Evolutionary conservation across 306 rosid genomes (phyloP).

Genomic region (Prunus dulcis): DNA sequence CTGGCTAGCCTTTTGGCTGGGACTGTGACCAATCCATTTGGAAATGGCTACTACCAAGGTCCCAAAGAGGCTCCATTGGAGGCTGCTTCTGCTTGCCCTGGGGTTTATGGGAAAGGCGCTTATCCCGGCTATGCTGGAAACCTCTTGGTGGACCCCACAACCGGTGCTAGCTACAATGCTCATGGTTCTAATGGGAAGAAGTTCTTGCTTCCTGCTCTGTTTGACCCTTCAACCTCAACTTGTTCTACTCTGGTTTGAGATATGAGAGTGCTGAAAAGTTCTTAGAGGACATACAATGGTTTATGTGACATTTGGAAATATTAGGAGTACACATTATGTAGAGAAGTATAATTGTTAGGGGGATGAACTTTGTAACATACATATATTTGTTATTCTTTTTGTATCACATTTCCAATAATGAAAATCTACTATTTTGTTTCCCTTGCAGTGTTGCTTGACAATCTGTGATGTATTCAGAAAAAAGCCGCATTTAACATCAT

Average conservation of each 20-base stretch:
- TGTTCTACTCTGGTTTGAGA: slow-evolving; percentile 47
- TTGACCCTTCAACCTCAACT: slow-evolving; percentile 46
- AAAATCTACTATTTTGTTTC: too few relatives aligned
- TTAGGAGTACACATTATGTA: neutral
- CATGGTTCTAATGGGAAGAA: slow-evolving; percentile 47
- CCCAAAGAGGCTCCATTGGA: slow-evolving; percentile 65
- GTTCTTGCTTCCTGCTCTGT: slow-evolving; percentile 54
- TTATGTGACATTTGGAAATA: too few relatives aligned
- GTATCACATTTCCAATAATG: too few relatives aligned
- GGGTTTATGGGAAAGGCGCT: slow-evolving; percentile 56
- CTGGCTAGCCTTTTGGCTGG: slow-evolving; percentile 56
- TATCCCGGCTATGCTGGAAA: slow-evolving; percentile 60
- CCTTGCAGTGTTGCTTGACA: too few relatives aligned
- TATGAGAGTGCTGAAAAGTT: neutral
- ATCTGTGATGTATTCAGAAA: too few relatives aligned
- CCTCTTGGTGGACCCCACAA: slow-evolving; percentile 38
- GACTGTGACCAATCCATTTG: slow-evolving; percentile 49
- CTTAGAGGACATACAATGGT: too few relatives aligned
- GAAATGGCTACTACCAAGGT: slow-evolving; percentile 62
- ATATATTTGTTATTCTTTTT: too few relatives aligned
- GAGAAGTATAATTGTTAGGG: too few relatives aligned
- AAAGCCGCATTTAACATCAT: too few relatives aligned
- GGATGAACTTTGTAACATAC: too few relatives aligned
- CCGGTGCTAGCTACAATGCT: slow-evolving; percentile 58
- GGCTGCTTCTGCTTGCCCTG: slow-evolving; percentile 60